Evolutionary conservation across 192 early-diverging fungal genomes (phyloP).

Genomic region (Helicostylum pulchrum): DNA sequence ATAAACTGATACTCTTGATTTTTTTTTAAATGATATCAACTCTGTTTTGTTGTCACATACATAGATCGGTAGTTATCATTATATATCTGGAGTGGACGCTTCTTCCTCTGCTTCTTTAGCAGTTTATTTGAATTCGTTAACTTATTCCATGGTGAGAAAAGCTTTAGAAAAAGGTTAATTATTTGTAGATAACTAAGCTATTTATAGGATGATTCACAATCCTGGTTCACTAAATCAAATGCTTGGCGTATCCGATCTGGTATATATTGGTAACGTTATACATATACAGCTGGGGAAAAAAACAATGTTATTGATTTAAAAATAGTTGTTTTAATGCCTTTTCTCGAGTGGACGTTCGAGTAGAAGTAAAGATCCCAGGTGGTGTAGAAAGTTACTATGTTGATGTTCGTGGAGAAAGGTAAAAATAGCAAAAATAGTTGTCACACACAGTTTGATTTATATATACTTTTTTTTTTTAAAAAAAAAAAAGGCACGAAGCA

Average conservation of each 20-base stretch:
- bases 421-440: conserved; percentile 6
- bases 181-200: neutral
- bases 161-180: neutral
- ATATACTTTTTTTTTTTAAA: too few relatives aligned
- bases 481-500: conserved; percentile 68
- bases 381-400: conserved; percentile 93
- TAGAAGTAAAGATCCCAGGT: conserved; percentile 98
- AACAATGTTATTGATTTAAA: neutral
- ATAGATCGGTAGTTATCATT: conserved; percentile 84
- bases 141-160: conserved; percentile 73
- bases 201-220: conserved; percentile 58
- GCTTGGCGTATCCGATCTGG: conserved; percentile 63
- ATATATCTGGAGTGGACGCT: conserved; percentile 76
- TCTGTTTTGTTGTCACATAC: conserved; percentile 13
- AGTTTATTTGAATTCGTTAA: conserved; percentile 94
- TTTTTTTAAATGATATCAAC: neutral
- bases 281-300: neutral
- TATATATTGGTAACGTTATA: conserved; percentile 52
- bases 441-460: neutral
- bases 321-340: conserved; percentile 96
- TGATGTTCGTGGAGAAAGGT: conserved; percentile 87
- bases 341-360: conserved; percentile 92
- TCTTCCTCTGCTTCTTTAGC: conserved; percentile 96
- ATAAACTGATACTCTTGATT: neutral
- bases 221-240: conserved; percentile 63